phyloP scores from a whole-genome alignment of 2,329 filamentous ascomycete genomes.

The Pseudocercospora fuligena region DNA sequence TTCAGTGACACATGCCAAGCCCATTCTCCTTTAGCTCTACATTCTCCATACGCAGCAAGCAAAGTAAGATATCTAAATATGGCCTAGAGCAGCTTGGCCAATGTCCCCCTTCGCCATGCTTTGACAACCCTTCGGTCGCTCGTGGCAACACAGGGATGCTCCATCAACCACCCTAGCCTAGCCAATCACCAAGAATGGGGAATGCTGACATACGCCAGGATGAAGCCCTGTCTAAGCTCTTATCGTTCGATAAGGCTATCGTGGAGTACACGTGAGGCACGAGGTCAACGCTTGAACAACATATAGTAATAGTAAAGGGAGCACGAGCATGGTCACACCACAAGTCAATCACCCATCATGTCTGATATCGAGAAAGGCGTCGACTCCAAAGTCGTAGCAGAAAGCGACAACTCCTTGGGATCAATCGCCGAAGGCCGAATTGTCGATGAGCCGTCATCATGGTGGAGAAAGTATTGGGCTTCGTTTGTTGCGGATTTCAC shows the following conservation, averaged over 20 bases:
- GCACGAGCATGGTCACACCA: background rate
- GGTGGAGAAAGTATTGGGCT: conserved; percentile 9
- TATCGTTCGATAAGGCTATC: conserved; percentile 6
- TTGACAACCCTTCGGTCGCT: background rate
- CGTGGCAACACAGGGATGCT: background rate
- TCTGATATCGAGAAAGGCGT: conserved; percentile 6
- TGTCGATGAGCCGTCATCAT: background rate
- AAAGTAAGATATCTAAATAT: too few species aligned
- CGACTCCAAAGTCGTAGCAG: background rate
- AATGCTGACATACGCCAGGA: background rate
- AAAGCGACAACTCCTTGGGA: background rate
- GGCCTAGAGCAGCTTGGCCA: background rate
- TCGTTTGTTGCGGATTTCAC: conserved; percentile 16
- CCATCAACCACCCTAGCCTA: background rate
- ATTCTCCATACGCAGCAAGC: too few species aligned
- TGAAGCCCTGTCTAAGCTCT: background rate
- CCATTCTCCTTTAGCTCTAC: background rate
- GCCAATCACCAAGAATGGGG: conserved; percentile 8
- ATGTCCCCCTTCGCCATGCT: background rate
- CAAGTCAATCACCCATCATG: background rate
- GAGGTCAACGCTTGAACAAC: too few species aligned
- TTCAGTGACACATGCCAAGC: background rate
- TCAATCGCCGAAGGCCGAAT: conserved; percentile 10
- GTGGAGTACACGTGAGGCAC: background rate
- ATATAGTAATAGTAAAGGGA: background rate